Base-by-base conservation (phyloP, 2,329 filamentous ascomycete genomes). In the Conoideocrella luteorostrata region DNA sequence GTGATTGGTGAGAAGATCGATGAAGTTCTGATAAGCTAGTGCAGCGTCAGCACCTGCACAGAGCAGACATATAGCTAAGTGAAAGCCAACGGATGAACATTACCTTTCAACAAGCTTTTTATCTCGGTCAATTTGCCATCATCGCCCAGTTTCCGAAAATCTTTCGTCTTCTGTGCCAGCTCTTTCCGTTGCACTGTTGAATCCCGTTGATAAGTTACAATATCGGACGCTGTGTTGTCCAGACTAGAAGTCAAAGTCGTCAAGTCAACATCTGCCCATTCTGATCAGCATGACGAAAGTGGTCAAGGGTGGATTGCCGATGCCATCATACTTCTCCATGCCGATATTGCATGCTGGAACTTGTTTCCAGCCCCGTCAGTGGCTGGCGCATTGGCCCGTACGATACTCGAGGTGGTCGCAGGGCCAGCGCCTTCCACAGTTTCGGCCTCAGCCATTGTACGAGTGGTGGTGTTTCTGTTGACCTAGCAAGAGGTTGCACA, bases 121-220 rank as follows among this genome's bases (percentile, higher is more conserved):
- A 95, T 82, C 64, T 98, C 93, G 5, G 74, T 73, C 43, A 98
- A 69, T 65, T 97, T 98, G 45, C 78, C 80, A 10, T 84, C 71
- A 71, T 98, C 89, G 55, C 97, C 91, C 10, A 95, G 76, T 64
- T 96, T 97, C 48, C 90, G 77, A 56, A 97, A 98, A 57, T 97
- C 91, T 59, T 98, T 98, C 1, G 93, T 98, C 74, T 96, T 97
- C 61, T 96, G 90, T n/a, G 94, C 93, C 17, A 98, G 73, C 48
- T 98, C 94, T 62, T 98, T 98, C 42, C 93, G 79, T 63, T 98
- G 91, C 1, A 96, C 84, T 4, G 95, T 85, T n/a, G 91, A 88
- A 64, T 97, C 93, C 56, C 90, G 80, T 61, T 98, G 94, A 61
- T 95, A 89, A 38, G 86, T 73, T 41, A 97, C 88, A 49, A 98